Base-by-base conservation (phyloP, 164 flowering plant genomes). In the Annona cherimola region DNA sequence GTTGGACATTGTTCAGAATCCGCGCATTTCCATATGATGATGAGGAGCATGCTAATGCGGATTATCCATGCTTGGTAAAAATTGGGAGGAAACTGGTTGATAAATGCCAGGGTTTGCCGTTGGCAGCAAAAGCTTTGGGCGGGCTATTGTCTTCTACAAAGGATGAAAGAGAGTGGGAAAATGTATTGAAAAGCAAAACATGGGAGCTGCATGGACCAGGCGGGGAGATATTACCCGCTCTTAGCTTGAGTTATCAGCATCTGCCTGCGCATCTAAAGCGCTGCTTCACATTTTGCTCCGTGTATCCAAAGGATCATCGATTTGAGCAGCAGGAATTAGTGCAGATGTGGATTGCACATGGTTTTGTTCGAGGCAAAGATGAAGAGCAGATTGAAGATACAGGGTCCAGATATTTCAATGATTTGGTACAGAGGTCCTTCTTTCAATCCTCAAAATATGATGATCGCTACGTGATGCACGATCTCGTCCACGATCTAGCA, bases 61-160 rank as follows among this genome's bases (percentile, higher is more conserved):
- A 26, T 26, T 14, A 64, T 64, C 72, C 64, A 39, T 45, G 68
- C 14, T 11, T 72, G 57, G 59, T 11, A 1, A 0, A 45, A 2
- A 63, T 63, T 62, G 69, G 69, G 2, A 54, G n/a, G 46, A 26
- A 72, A 26, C 63, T 71, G 50, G 75, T 63, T 2, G n/a, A 43
- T 0, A 75, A 75, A 14, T 75, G 73, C 67, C 45, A 60, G 42
- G 77, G 76, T 61, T 3, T 75, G 5, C 77, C 77, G 14, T 45
- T 75, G 6, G 73, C 69, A 2, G 77, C 45, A 4, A 75, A 75
- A 55, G 50, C 59, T 0, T 19, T 66, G 2, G 77, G 68, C 3
- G 66, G 71, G 4, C 55, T 70, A 2, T n/a, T 75, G 45, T 69
- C 39, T 2, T 45, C 19, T 1, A 75, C 59, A 45, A 43, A 42